Base-by-base conservation (phyloP, 1,284 basidiomycete species). In the Boletus holoroseus region DNA sequence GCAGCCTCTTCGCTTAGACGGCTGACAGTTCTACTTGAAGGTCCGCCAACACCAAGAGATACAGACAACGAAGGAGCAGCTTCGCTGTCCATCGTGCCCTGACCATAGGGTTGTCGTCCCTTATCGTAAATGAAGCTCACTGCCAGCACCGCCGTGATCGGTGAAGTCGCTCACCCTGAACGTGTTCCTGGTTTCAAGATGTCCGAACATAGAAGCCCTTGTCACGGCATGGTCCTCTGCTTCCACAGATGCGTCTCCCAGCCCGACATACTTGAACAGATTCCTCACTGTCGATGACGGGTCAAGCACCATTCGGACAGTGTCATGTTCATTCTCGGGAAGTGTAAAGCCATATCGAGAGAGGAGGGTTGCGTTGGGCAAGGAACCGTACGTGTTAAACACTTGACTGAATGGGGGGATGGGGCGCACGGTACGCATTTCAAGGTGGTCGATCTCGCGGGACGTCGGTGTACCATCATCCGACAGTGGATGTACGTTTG, bases 331-430 rank as follows among this genome's bases (percentile, higher is more conserved):
- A 34, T 64, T 64, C 49, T 62, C 61, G 36, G 66, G 57, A 5
- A 75, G 60, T 5, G 66, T 53, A 51, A 75, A 76, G n/a, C 64
- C 66, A 50, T 67, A 67, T 40, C 62, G 59, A 20, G 61, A 56
- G 48, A 67, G 64, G 35, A 67, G 67, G 30, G 47, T 34, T 6
- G 64, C 55, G 48, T 70, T 67, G 34, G 64, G 32, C 50, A 69
- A 50, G 37, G 46, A n/a, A 11, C 91, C 92, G 67, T 95, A 96
- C 2, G 86, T 88, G 68, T 95, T 96, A 76, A 82, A 92, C 6
- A 94, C 75, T 62, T 95, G 85, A 11, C 74, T 72, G 18, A 71
- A 71, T 0, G 78, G 70, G 3, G 71, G 66, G 38, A 90, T 73
- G 26, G 70, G 58, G 13, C 70, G 64, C 59, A 83, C 79, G 1